These are phyloP conservation scores for Moniliophthora roreri DNA, from an alignment of 1,284 basidiomycete species.

Conservation along the genomic window DNA sequence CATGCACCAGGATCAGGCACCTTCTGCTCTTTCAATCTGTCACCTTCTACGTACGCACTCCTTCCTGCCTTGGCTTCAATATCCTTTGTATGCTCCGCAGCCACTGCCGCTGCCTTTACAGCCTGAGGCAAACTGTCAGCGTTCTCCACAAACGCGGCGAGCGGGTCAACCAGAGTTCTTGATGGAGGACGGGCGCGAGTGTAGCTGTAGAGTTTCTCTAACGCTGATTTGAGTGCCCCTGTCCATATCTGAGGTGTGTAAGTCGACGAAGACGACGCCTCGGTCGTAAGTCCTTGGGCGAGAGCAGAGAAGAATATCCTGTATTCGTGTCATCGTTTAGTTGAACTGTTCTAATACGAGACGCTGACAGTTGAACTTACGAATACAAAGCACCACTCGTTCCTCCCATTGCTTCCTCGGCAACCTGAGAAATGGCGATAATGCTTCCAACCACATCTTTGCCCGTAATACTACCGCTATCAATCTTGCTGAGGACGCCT, in stretches of 20 bases:
- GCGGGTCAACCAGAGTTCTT: conserved; percentile 88
- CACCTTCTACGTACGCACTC: conserved; percentile 85
- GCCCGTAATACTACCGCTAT: conserved; percentile 52
- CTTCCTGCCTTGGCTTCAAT: conserved; percentile 87
- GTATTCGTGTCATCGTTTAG: not conserved
- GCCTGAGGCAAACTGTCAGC: conserved; percentile 47
- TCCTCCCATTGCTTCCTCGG: conserved; percentile 89
- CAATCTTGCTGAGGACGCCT: conserved; percentile 55
- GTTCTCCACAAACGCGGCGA: conserved; percentile 75
- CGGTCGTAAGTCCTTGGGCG: conserved; percentile 69
- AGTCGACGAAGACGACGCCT: conserved; percentile 29
- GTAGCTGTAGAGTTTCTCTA: conserved; percentile 80
- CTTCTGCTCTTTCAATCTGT: conserved; percentile 64
- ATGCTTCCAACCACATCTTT: conserved; percentile 62
- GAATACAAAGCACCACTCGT: conserved; percentile 92
- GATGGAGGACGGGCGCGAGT: conserved; percentile 88
- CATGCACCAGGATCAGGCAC: conserved; percentile 90
- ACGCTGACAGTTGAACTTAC: too few species aligned
- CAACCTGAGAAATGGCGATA: conserved; percentile 70
- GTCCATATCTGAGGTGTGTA: conserved; percentile 62
- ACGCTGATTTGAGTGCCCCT: conserved; percentile 57
- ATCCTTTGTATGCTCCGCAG: conserved; percentile 73
- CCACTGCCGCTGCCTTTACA: conserved; percentile 61
- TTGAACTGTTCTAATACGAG: not conserved
- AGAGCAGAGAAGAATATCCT: conserved; percentile 89